Base-by-base conservation (phyloP, 108 stramenopile species). In the Fistulifera pelliculosa region DNA sequence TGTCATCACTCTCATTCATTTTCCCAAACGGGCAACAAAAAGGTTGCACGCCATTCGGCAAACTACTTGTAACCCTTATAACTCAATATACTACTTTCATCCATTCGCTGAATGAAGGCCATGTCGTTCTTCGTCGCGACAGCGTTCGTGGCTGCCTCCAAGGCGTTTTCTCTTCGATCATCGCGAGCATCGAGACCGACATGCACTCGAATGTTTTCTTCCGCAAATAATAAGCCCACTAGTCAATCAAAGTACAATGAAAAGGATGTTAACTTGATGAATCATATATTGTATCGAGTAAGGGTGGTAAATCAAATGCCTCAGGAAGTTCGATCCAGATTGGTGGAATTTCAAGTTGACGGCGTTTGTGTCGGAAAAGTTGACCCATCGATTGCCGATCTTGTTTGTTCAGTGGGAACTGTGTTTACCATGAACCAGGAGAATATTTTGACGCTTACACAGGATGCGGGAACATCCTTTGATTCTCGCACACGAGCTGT, bases 271-370 rank as follows among this genome's bases (percentile, higher is more conserved):
- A 17, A 69, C 16, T 39, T 79, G 14, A 56, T 91, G 64, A 65
- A 85, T 47, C 77, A 87, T 51, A 81, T 81, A 69, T 65, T 91
- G 3, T 79, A 83, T 54, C 76, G 90, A 21, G 67, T 91, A 27
- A 58, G 76, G 18, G 58, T 66, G 41, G 58, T 76, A 44, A 91
- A 91, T 43, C 6, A 69, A 7, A 53, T 84, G 44, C 80, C 83
- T 21, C 41, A 74, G 19, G 60, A 80, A 39, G 54, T 89, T 22
- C 52, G 61, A 23, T 25, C 56, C 1, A 64, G 53, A 26, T 27
- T 79, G 23, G 26, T 87, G 5, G 67, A 79, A 16, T 87, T 91
- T 53, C 12, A 23, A 16, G 68, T 91, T 8, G 74, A 91, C 56
- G 81, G 77, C 5, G 39, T 58, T 14, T 38, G 52, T 7, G 49